Evolutionary conservation across 169 alveolate species (phyloP).

Genomic region (Eimeria sp.): DNA sequence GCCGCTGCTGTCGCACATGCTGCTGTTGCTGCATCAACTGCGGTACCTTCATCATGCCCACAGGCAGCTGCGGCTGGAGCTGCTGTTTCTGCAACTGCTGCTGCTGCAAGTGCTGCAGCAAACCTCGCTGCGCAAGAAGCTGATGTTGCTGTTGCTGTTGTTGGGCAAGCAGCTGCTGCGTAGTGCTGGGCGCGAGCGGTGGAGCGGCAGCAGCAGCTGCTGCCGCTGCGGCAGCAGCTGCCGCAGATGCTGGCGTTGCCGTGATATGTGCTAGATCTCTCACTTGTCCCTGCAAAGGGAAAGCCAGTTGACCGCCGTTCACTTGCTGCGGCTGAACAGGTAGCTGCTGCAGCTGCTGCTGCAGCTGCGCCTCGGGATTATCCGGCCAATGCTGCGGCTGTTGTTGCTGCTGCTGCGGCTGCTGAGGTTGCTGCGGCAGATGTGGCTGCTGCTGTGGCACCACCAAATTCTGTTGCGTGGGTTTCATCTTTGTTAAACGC

Average conservation of each 20-base stretch:
- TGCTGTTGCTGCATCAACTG: slow-evolving; percentile 55
- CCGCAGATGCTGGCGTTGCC: neutral
- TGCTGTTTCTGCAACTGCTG: slow-evolving; percentile 61
- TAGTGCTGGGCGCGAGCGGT: neutral
- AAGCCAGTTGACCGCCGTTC: slow-evolving; percentile 9
- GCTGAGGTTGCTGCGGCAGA: slow-evolving; percentile 21
- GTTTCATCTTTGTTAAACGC: neutral
- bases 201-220: slow-evolving; percentile 59
- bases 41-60: slow-evolving; percentile 13
- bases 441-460: slow-evolving; percentile 41
- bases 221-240: slow-evolving; percentile 47
- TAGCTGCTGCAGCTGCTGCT: slow-evolving; percentile 61
- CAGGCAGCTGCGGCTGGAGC: slow-evolving; percentile 41
- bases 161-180: slow-evolving; percentile 50
- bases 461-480: slow-evolving; percentile 33
- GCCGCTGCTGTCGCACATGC: slow-evolving; percentile 73
- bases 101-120: slow-evolving; percentile 74
- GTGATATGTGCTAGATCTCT: neutral
- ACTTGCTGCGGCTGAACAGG: slow-evolving; percentile 15
- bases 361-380: neutral
- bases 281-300: slow-evolving; percentile 4
- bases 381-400: slow-evolving; percentile 8
- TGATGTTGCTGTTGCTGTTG: slow-evolving; percentile 79
- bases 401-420: slow-evolving; percentile 37
- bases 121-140: slow-evolving; percentile 38